phyloP scores from a whole-genome alignment of 345 rosid species.

The Anacardium occidentale region DNA sequence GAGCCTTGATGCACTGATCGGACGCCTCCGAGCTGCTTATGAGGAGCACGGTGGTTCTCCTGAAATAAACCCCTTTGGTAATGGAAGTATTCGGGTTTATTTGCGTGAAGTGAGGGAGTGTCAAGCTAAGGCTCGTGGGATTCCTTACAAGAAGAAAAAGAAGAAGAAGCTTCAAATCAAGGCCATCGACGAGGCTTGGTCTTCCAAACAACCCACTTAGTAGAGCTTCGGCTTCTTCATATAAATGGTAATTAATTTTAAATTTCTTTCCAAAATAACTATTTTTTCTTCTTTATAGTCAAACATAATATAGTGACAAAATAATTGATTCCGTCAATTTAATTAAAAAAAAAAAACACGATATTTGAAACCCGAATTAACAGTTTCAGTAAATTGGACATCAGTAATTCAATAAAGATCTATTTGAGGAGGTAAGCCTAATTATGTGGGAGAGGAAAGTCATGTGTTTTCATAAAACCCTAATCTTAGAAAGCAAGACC shows the following conservation, averaged over 20 bases:
- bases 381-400: conserved; percentile 2
- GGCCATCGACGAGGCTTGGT: conserved; percentile 35
- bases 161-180: conserved; percentile 55
- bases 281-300: neutral
- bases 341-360: neutral
- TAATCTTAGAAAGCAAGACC: conserved; percentile 36
- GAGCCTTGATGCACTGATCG: conserved; percentile 83
- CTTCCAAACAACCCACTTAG: conserved; percentile 28
- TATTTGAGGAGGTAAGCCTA: neutral
- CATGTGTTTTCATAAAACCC: conserved; percentile 30
- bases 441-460: neutral
- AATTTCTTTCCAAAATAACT: neutral
- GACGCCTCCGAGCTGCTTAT: conserved; percentile 79
- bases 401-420: neutral
- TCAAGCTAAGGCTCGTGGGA: conserved; percentile 85
- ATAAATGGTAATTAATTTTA: conserved; percentile 31
- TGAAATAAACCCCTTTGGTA: conserved; percentile 72
- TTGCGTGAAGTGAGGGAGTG: conserved; percentile 73
- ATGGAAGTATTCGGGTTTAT: conserved; percentile 69
- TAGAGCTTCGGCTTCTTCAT: conserved; percentile 26
- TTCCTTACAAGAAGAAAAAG: conserved; percentile 76
- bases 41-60: conserved; percentile 75
- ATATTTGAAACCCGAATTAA: neutral
- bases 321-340: neutral
- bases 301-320: neutral